Evolutionary conservation across 768 basidiomycete species (phyloP), one percentile per base, ranked within the genome.

Genomic region (Sporobolomyces roseus): DNA sequence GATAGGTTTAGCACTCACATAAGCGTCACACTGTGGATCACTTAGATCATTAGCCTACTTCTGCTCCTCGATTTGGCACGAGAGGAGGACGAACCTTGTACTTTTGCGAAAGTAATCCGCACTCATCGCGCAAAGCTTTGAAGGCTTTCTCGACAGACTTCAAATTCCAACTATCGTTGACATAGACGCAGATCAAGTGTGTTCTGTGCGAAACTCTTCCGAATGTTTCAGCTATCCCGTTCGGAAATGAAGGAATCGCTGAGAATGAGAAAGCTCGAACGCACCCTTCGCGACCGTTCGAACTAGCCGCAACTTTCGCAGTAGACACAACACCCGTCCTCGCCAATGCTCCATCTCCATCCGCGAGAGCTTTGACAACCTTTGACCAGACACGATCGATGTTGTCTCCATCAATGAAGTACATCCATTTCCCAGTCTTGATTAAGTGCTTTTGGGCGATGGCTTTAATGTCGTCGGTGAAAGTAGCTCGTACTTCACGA

Each of bases 181-280:
- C 61, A 51, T 75, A 73, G 41, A 75, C 55, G 70, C 74, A 75
- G 36, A 75, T 64, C 29, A 74, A 60, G 30, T 46, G 30, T 23
- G 49, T 10, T 16, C 53, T 33, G 45, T 23, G 45, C 45, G 21
- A 46, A 41, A 41, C n/a, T n/a, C n/a, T n/a, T n/a, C n/a, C n/a
- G n/a, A n/a, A n/a, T n/a, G n/a, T n/a, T 41, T 41, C 38, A 41
- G 38, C 38, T 9, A 9, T 17, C 17, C 38, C 17, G 9, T 17
- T 41, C 38, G 9, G 38, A 41, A 9, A 41, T 9, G 17, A 41
- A 41, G 17, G 10, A 17, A 41, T 41, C 38, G 10, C 38, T 17
- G 38, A 41, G 38, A 41, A 41, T 17, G 38, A 41, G 12, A 25
- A 13, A 7, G 38, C 32, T 25, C 19, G 38, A n/a, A n/a, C n/a